phyloP scores from a whole-genome alignment of 1,139 yeast species.

The Debaryomycetaceae sp. region DNA sequence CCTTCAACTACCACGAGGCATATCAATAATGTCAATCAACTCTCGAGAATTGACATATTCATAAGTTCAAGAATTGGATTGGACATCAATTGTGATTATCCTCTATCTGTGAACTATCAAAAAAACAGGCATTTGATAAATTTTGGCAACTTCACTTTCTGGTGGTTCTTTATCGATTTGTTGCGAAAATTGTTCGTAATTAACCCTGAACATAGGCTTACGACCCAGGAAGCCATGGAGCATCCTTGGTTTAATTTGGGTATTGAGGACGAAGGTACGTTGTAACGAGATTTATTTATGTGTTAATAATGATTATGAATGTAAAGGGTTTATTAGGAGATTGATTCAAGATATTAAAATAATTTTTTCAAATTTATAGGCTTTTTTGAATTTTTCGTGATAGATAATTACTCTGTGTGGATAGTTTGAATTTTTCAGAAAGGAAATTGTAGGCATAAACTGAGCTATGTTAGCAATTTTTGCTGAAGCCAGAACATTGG shows the following conservation, averaged over 20 bases:
- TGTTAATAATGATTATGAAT: neutral
- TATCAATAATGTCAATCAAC: slow-evolving; percentile 48
- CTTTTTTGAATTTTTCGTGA: neutral
- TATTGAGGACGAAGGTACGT: slow-evolving; percentile 72
- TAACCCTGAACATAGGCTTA: slow-evolving; percentile 61
- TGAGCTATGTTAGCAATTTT: too few relatives aligned
- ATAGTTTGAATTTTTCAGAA: too few relatives aligned
- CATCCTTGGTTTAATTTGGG: slow-evolving; percentile 80
- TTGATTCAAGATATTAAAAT: neutral
- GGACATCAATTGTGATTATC: slow-evolving; percentile 38
- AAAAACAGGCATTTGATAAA: slow-evolving; percentile 38
- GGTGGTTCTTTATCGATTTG: slow-evolving; percentile 74
- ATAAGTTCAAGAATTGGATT: slow-evolving; percentile 39
- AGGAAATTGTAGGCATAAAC: too few relatives aligned
- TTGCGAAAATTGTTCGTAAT: slow-evolving; percentile 58
- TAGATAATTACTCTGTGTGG: too few relatives aligned
- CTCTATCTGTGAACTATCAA: slow-evolving; percentile 40
- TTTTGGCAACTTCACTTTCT: slow-evolving; percentile 60
- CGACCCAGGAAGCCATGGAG: slow-evolving; percentile 66
- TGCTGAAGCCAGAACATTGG: too few relatives aligned
- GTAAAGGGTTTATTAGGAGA: neutral
- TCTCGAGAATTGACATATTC: slow-evolving; percentile 51
- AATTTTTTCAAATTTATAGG: neutral
- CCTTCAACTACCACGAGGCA: slow-evolving; percentile 44
- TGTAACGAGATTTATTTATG: slow-evolving; percentile 4